Evolutionary conservation across 192 early-diverging fungal species (phyloP).

Genomic region (Coemansia sp.): DNA sequence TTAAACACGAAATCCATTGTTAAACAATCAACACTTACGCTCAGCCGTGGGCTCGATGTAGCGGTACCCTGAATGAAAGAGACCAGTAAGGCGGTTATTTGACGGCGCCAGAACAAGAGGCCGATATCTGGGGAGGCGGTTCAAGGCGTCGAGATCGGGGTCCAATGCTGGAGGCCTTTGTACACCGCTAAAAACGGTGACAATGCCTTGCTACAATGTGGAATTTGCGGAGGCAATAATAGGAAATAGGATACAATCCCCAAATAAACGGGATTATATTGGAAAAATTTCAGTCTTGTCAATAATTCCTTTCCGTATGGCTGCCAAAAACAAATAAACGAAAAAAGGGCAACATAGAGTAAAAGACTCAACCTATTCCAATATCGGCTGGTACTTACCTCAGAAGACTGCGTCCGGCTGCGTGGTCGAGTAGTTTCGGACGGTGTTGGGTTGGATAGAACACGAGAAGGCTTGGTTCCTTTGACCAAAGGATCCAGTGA

Average conservation of each 20-base stretch:
- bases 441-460: conserved; percentile 29
- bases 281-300: not conserved
- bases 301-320: not conserved
- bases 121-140: conserved; percentile 42
- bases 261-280: not conserved
- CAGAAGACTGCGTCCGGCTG: conserved; percentile 53
- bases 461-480: conserved; percentile 36
- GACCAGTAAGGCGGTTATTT: conserved; percentile 46
- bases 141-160: conserved; percentile 48
- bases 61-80: conserved; percentile 43
- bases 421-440: conserved; percentile 38
- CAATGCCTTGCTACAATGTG: conserved; percentile 45
- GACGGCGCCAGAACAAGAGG: conserved; percentile 50
- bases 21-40: conserved; percentile 35
- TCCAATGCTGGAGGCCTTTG: conserved; percentile 49
- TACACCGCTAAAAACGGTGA: conserved; percentile 47
- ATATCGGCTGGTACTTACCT: conserved; percentile 24
- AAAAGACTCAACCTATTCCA: not conserved
- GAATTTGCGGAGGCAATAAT: not conserved
- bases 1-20: not conserved
- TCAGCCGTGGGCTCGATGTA: conserved; percentile 57
- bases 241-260: not conserved
- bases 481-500: conserved; percentile 32
- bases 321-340: not conserved
- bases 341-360: not conserved